These are phyloP conservation scores for Pythium rhizo-oryzae DNA, from an alignment of 352 stramenopile genomes.

Conservation along the genomic window DNA sequence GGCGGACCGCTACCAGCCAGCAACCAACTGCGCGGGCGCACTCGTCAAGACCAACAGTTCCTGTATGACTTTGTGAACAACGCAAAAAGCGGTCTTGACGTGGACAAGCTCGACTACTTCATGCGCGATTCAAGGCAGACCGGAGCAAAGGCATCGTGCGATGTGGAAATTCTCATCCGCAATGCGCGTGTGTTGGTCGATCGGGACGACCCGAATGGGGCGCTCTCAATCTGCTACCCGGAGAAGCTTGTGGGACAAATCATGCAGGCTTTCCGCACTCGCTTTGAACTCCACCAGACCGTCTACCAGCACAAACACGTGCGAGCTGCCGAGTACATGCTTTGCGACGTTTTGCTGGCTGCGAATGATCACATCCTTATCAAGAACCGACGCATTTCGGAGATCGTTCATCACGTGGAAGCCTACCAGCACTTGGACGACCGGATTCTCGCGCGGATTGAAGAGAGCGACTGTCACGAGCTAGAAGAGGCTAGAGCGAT, in stretches of 20 bases:
- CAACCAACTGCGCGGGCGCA: slow-evolving; percentile 40
- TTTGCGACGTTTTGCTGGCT: slow-evolving; percentile 77
- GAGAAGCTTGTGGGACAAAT: slow-evolving; percentile 87
- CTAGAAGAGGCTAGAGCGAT: slow-evolving; percentile 54
- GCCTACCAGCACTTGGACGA: slow-evolving; percentile 87
- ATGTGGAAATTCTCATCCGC: slow-evolving; percentile 74
- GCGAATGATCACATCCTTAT: slow-evolving; percentile 66
- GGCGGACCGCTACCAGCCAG: slow-evolving; percentile 52
- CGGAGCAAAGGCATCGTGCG: slow-evolving; percentile 73
- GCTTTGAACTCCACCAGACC: slow-evolving; percentile 85
- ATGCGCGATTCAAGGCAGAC: slow-evolving; percentile 81
- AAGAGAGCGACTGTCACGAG: slow-evolving; percentile 64
- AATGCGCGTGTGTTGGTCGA: slow-evolving; percentile 76
- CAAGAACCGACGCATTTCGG: slow-evolving; percentile 65
- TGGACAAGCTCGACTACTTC: slow-evolving; percentile 93
- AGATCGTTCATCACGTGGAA: slow-evolving; percentile 64
- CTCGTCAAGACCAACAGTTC: slow-evolving; percentile 53
- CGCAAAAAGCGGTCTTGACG: slow-evolving; percentile 79
- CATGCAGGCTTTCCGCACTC: slow-evolving; percentile 89
- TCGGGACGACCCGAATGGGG: slow-evolving; percentile 38
- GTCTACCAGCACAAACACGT: slow-evolving; percentile 89
- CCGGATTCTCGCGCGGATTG: slow-evolving; percentile 70
- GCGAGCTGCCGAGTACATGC: slow-evolving; percentile 89
- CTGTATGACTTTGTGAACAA: slow-evolving; percentile 93
- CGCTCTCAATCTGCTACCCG: slow-evolving; percentile 81